These are phyloP conservation scores for Aspergillus sp. DNA, from an alignment of 2,329 filamentous ascomycete species.

Conservation along the genomic window DNA sequence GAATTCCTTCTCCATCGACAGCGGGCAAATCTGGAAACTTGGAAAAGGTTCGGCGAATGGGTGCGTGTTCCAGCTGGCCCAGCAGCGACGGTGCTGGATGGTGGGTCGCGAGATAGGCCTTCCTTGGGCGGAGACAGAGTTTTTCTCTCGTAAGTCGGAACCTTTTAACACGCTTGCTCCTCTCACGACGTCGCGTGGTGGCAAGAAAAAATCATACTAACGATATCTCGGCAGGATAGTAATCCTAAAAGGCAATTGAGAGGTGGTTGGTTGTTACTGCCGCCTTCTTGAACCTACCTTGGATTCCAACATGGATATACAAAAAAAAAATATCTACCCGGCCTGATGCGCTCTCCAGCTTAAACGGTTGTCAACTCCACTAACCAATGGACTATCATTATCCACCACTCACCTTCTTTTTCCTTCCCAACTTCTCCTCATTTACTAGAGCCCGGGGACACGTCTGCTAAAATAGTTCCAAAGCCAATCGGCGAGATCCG, in stretches of 20 bases:
- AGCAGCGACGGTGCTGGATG: slow-evolving; percentile 5
- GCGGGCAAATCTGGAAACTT: neutral
- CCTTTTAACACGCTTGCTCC: neutral
- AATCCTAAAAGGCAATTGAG: too few species aligned
- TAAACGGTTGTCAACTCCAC: too few species aligned
- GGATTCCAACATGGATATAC: too few species aligned
- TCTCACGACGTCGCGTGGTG: neutral
- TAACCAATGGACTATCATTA: neutral
- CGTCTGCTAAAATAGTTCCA: neutral
- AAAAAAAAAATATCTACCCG: too few species aligned
- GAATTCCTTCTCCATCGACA: neutral
- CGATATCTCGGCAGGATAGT: neutral
- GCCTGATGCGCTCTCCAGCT: too few species aligned
- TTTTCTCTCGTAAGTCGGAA: slow-evolving; percentile 16
- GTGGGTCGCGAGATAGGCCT: slow-evolving; percentile 12
- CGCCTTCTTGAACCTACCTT: too few species aligned
- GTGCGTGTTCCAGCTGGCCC: neutral
- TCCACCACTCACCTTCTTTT: neutral
- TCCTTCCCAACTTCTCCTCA: too few species aligned
- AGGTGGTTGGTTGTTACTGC: neutral
- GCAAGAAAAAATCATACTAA: neutral
- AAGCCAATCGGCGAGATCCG: slow-evolving; percentile 4
- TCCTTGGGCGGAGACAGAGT: slow-evolving; percentile 7
- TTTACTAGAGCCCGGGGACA: neutral
- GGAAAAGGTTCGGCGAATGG: slow-evolving; percentile 4